phyloP scores from a whole-genome alignment of 768 basidiomycete genomes.

The Trametes cinnabarina region DNA sequence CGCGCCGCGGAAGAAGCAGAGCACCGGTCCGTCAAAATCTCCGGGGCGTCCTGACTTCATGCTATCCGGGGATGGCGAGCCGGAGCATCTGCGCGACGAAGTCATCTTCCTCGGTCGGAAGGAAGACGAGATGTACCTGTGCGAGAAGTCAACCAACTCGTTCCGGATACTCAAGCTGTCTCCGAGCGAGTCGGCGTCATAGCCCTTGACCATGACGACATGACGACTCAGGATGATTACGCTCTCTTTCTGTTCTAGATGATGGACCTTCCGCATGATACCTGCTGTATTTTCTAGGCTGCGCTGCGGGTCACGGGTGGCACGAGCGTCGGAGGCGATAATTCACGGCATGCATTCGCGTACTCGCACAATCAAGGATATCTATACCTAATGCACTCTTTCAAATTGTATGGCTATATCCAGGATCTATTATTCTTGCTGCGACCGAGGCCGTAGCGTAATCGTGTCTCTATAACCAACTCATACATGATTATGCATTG shows the following conservation, averaged over 20 bases:
- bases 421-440: background rate
- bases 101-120: slow-evolving; percentile 80
- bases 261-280: slow-evolving; percentile 16
- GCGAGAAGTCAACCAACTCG: slow-evolving; percentile 69
- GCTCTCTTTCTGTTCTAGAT: background rate
- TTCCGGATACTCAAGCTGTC: slow-evolving; percentile 76
- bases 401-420: slow-evolving; percentile 12
- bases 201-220: background rate
- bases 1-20: slow-evolving; percentile 46
- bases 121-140: slow-evolving; percentile 75
- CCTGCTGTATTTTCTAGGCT: slow-evolving; percentile 22
- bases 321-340: background rate
- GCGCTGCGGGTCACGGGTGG: slow-evolving; percentile 1
- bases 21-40: slow-evolving; percentile 46
- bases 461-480: background rate
- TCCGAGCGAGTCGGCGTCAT: slow-evolving; percentile 34
- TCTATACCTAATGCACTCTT: slow-evolving; percentile 4
- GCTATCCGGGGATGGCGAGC: slow-evolving; percentile 47
- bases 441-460: background rate
- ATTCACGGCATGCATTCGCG: slow-evolving; percentile 1
- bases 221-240: slow-evolving; percentile 3
- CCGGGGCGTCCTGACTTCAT: slow-evolving; percentile 52
- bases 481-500: background rate
- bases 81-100: slow-evolving; percentile 56
- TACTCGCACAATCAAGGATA: slow-evolving; percentile 2